A percentile compares a stretch with the other conserved stretches of the same genome.
Conservation (phyloP, 345 rosid genomes). For the Boechera divaricarpa region DNA sequence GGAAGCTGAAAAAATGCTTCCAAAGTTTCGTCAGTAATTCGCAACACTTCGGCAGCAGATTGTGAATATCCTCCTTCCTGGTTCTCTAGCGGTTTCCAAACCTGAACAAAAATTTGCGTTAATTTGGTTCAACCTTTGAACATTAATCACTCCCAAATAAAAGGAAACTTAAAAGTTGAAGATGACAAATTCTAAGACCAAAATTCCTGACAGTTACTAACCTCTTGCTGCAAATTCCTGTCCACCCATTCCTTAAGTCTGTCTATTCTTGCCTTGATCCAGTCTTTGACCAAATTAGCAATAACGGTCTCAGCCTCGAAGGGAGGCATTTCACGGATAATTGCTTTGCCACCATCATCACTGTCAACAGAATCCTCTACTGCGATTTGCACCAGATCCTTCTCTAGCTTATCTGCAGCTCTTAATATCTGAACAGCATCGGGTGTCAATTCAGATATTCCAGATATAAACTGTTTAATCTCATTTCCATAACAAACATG, state of each 20-base stretch:
- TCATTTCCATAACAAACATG: constrained; percentile 96
- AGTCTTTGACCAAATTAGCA: constrained; percentile 82
- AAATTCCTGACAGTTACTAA: constrained; percentile 37
- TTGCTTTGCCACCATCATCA: constrained; percentile 98
- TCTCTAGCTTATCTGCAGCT: constrained; percentile 94
- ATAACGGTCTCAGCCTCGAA: constrained; percentile 93
- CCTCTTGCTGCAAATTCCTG: constrained; percentile 94
- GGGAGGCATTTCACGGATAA: constrained; percentile 99
- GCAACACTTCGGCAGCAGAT: constrained; percentile 81
- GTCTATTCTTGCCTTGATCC: constrained; percentile 84
- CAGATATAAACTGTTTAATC: constrained; percentile 81
- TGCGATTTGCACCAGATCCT: constrained; percentile 98
- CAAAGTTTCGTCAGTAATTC: constrained; percentile 81
- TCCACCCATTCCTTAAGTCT: constrained; percentile 92
- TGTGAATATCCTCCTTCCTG: constrained; percentile 82
- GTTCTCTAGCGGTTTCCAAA: constrained; percentile 68
- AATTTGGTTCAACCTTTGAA: constrained; percentile 30
- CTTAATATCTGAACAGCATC: constrained; percentile 90
- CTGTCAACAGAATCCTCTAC: constrained; percentile 98
- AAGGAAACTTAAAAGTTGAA: not conserved
- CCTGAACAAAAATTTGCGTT: constrained; percentile 48
- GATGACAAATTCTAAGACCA: not conserved
- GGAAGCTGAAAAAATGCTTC: constrained; percentile 94
- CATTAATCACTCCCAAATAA: not conserved
- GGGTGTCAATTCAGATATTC: constrained; percentile 82